Evolutionary conservation across 805 yeast genomes (phyloP), one percentile per base, ranked within the genome.

Genomic region (Saturnispora bothae): DNA sequence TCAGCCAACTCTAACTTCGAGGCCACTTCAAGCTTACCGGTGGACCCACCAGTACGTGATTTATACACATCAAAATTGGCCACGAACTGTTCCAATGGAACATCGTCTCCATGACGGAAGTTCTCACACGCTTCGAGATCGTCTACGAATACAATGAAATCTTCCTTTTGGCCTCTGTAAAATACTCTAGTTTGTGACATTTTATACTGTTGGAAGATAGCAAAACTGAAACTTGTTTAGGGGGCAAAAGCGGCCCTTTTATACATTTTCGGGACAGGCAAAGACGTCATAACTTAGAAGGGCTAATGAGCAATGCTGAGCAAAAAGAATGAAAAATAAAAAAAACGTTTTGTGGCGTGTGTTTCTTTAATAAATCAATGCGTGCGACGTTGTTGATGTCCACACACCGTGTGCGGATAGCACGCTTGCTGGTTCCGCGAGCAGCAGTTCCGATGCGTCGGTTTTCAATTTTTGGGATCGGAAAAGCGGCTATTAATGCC

Each of bases 21-120:
- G 2, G 89, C 94, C 49, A 73, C 77, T 36, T 78, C 83, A 19
- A 81, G 54, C 7, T 69, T 66, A 40, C 95, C 95, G 48, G 74
- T 82, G 3, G 75, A 61, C 23, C 94, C 95, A 33, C 83, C 80
- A 18, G 64, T 65, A 43, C 68, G 68, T 40, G 73, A 71, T 17
- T 71, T 65, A 53, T 68, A 85, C n/a, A 84, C 67, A 49, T 78
- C 71, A 63, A 71, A 82, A 7, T 69, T 64, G 0, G 78, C 77
- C 1, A 82, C 76, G 4, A 80, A 69, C 29, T 73, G 76, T 10
- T 74, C 62, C 41, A 79, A 61, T 17, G 89, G 78, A 16, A 74
- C 57, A 12, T 75, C 59, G 18, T 72, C 60, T 42, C 76, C 76
- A 28, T 73, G 14, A 36, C 56, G 57, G 59, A 64, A 82, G 28